phyloP scores from a whole-genome alignment of 495 filamentous ascomycete species.

The Xylaria telfairii region DNA sequence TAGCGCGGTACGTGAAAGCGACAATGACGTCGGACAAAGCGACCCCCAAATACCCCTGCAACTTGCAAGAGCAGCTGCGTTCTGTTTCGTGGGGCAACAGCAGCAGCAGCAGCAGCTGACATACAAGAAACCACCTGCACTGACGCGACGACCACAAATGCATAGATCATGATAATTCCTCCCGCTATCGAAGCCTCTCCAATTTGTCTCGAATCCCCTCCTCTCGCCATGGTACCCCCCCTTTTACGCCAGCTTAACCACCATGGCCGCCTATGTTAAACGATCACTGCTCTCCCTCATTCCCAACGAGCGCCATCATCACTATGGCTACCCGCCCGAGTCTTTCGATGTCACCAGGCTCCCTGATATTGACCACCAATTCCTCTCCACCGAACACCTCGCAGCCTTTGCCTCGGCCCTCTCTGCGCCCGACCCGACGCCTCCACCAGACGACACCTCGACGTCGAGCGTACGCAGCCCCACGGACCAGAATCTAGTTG shows the following conservation, averaged over 20 bases:
- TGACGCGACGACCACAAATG: background rate
- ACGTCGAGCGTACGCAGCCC: slow-evolving; percentile 37
- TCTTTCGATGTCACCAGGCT: slow-evolving; percentile 55
- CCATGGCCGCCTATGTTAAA: slow-evolving; percentile 42
- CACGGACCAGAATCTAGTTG: slow-evolving; percentile 33
- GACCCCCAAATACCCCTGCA: slow-evolving; percentile 1
- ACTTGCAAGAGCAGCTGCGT: background rate
- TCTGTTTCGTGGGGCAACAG: background rate
- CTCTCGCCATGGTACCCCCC: slow-evolving; percentile 20
- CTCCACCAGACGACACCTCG: slow-evolving; percentile 47
- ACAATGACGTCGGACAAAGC: slow-evolving; percentile 19
- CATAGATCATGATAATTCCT: background rate
- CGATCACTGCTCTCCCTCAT: slow-evolving; percentile 35
- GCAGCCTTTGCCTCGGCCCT: slow-evolving; percentile 65
- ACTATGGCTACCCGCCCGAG: slow-evolving; percentile 55
- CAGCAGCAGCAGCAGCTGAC: too few relatives aligned
- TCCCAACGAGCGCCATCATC: slow-evolving; percentile 34
- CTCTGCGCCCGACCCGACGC: slow-evolving; percentile 55
- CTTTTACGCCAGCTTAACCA: slow-evolving; percentile 1
- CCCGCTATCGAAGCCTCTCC: background rate
- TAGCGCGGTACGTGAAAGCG: background rate
- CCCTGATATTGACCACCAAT: slow-evolving; percentile 70
- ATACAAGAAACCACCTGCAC: background rate
- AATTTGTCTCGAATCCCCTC: background rate
- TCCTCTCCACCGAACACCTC: slow-evolving; percentile 63